A percentile compares a stretch with the other conserved stretches of the same genome.
phyloP scores from a whole-genome alignment of 495 filamentous ascomycete genomes.

The Neurospora sp. region DNA sequence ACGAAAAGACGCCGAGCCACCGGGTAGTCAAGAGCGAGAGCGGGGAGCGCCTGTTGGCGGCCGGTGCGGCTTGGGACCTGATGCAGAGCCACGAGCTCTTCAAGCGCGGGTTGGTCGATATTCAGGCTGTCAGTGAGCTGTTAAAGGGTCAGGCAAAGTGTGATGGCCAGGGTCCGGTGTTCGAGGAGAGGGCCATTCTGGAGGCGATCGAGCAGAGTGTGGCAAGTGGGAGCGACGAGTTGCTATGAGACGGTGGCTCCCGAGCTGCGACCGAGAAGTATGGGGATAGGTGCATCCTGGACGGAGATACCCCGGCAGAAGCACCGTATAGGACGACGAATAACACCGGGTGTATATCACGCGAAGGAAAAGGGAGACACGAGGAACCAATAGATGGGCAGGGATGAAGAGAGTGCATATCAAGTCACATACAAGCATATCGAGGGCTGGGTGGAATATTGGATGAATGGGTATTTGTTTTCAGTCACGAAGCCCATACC shows the following conservation, averaged over 20 bases:
- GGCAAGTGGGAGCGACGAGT: constrained; percentile 60
- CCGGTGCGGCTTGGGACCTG: constrained; percentile 80
- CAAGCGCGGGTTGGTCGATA: constrained; percentile 71
- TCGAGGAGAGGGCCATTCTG: constrained; percentile 64
- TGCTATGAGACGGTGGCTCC: constrained; percentile 40
- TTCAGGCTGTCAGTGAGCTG: constrained; percentile 63
- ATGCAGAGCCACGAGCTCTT: constrained; percentile 78
- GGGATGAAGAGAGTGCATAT: background rate
- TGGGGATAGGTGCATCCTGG: background rate
- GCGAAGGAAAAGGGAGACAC: background rate
- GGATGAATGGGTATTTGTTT: background rate
- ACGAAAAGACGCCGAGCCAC: constrained; percentile 54
- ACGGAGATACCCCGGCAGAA: background rate
- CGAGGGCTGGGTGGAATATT: background rate
- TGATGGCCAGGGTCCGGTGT: constrained; percentile 84
- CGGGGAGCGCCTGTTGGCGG: constrained; percentile 68
- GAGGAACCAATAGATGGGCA: background rate
- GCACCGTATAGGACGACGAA: background rate
- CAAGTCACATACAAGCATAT: background rate
- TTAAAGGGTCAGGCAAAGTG: constrained; percentile 72
- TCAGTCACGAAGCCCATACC: background rate
- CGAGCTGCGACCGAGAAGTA: background rate
- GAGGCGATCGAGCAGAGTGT: constrained; percentile 70
- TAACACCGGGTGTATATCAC: background rate
- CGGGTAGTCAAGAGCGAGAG: constrained; percentile 56